Conservation (phyloP, 2,329 filamentous ascomycete genomes). For the Pochonia chlamydosporia region DNA sequence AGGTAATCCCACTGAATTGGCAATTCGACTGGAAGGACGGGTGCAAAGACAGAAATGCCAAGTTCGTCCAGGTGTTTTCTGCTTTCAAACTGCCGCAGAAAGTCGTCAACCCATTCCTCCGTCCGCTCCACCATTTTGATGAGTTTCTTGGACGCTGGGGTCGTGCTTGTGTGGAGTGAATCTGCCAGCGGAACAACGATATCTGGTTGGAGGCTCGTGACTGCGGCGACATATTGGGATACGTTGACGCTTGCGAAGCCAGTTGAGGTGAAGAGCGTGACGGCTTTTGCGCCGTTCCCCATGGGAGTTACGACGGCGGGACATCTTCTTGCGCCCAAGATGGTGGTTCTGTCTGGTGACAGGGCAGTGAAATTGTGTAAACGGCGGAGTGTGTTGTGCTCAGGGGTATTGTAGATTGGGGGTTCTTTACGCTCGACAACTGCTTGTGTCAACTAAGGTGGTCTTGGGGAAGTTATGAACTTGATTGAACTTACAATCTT, state of each 20-base stretch:
- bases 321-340: slow-evolving; percentile 73
- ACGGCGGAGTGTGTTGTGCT: slow-evolving; percentile 36
- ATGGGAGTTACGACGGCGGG: slow-evolving; percentile 68
- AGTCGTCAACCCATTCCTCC: slow-evolving; percentile 71
- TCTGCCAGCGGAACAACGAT: slow-evolving; percentile 77
- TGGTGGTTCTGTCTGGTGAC: slow-evolving; percentile 56
- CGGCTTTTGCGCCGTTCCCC: slow-evolving; percentile 62
- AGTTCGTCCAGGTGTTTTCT: slow-evolving; percentile 20
- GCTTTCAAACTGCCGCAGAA: slow-evolving; percentile 39
- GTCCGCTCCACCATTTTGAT: slow-evolving; percentile 83
- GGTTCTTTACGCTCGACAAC: slow-evolving; percentile 51
- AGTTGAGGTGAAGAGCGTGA: slow-evolving; percentile 79
- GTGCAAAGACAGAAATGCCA: slow-evolving; percentile 49
- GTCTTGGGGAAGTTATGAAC: not conserved
- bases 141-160: slow-evolving; percentile 64
- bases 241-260: slow-evolving; percentile 71
- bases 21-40: slow-evolving; percentile 69
- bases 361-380: slow-evolving; percentile 75
- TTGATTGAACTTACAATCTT: slow-evolving; percentile 95
- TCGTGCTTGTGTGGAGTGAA: slow-evolving; percentile 42
- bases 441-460: slow-evolving; percentile 19
- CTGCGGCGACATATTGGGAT: slow-evolving; percentile 61
- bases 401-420: slow-evolving; percentile 40
- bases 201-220: slow-evolving; percentile 66
- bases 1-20: slow-evolving; percentile 77